Conservation (phyloP, 306 rosid species). For the Pyrus communis region DNA sequence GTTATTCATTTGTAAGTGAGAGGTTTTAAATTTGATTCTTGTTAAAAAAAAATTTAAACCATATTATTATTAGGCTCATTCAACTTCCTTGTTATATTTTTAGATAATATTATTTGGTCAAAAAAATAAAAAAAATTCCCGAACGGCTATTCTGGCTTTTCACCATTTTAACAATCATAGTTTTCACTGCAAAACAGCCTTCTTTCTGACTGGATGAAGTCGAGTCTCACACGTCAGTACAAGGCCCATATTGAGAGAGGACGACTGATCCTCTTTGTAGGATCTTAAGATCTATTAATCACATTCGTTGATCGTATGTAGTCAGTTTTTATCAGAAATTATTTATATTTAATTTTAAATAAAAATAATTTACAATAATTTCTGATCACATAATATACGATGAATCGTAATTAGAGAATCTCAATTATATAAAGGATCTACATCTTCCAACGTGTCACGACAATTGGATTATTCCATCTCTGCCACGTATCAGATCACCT, state of each 20-base stretch:
- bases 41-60: accelerated
- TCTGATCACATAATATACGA: no score
- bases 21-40: accelerated
- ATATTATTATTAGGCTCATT: no score
- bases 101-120: no score
- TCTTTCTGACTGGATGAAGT: neutral
- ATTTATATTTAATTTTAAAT: no score
- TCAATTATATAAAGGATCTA: no score
- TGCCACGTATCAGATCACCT: neutral
- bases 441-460: neutral
- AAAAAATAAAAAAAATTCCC: no score
- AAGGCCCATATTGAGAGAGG: neutral
- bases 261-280: no score
- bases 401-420: no score
- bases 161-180: neutral
- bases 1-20: accelerated
- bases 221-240: neutral
- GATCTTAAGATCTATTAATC: no score
- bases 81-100: accelerated
- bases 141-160: neutral
- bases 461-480: neutral
- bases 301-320: no score
- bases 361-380: no score
- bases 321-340: no score
- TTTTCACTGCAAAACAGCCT: neutral